Evolutionary conservation across 2,329 filamentous ascomycete genomes (phyloP), one percentile per base, ranked within the genome.

Genomic region (Simplicillium sp.): DNA sequence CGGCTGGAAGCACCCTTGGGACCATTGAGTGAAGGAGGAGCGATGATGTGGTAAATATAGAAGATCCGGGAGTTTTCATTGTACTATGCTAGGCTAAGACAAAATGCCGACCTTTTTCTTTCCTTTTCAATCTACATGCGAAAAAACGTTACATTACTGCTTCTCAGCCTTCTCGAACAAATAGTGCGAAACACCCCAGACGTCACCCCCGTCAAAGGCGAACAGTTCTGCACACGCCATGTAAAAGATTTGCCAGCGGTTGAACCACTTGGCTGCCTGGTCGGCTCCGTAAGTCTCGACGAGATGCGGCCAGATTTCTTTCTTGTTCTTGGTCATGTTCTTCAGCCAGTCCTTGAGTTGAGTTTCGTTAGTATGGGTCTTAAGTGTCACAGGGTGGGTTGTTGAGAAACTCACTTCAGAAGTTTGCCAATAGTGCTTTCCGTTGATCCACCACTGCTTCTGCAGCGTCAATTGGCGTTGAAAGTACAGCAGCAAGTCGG

Each of bases 1-100:
- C 54, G 92, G 92, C 61, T 87, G 80, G 84, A 96, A 88, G 71
- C 92, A 97, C 66, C 92, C 88, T 50, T 96, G 88, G 87, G 89
- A 96, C 31, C 31, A 33, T 15, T 33, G 31, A 33, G 31, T 9
- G 20, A 25, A 25, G 20, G 20, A 25, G 9, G 20, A 25, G 9
- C 20, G 20, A 6, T 25, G 20, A 6, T 25, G 5, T 5, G 20
- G 20, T 25, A 9, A 25, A 25, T 9, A 25, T 25, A 25, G 20
- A 25, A 25, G 20, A 25, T 25, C 9, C 20, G 20, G 20, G 20
- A 25, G 20, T 25, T 25, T 25, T 25, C n/a, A 25, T 25, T 25
- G 20, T 25, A 25, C 20, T 25, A 25, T 25, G 20, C 20, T 25
- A 25, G 20, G 20, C 20, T 25, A 25, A 25, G 20, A 25, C 20